Evolutionary conservation across 805 yeast genomes (phyloP).

Genomic region (Saccharomycopsis fodiens): DNA sequence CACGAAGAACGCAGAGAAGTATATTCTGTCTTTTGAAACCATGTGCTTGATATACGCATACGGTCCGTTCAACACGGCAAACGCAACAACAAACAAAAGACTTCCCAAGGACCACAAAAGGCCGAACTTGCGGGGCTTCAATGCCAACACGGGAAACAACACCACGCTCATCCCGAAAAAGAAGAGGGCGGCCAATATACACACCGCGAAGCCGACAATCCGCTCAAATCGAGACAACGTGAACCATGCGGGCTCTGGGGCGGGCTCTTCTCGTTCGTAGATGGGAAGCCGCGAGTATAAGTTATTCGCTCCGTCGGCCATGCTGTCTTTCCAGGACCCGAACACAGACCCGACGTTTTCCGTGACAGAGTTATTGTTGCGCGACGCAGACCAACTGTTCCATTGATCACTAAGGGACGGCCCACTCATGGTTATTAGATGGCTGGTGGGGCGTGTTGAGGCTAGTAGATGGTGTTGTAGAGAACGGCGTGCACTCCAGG

Average conservation of each 20-base stretch:
- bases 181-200: conserved; percentile 65
- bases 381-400: conserved; percentile 12
- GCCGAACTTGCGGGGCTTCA: conserved; percentile 90
- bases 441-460: too few species aligned
- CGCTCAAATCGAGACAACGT: conserved; percentile 67
- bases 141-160: conserved; percentile 80
- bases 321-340: conserved; percentile 13
- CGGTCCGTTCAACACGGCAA: conserved; percentile 95
- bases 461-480: neutral
- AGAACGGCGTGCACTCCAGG: too few species aligned
- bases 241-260: conserved; percentile 72
- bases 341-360: conserved; percentile 11
- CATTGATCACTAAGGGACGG: conserved; percentile 19
- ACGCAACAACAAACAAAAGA: conserved; percentile 75
- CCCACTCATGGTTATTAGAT: neutral
- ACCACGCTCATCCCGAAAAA: conserved; percentile 79
- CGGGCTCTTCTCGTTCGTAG: conserved; percentile 38
- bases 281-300: conserved; percentile 62
- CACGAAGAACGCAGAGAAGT: conserved; percentile 76
- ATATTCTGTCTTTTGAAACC: conserved; percentile 65
- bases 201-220: conserved; percentile 66
- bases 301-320: conserved; percentile 36
- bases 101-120: conserved; percentile 88
- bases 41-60: conserved; percentile 71
- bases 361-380: conserved; percentile 3